Percentiles rank a stretch among this genome's conserved stretches.
These are phyloP conservation scores for Trichomonas vaginalis DNA, from an alignment of 208 protist genomes.

Conservation along the genomic window DNA sequence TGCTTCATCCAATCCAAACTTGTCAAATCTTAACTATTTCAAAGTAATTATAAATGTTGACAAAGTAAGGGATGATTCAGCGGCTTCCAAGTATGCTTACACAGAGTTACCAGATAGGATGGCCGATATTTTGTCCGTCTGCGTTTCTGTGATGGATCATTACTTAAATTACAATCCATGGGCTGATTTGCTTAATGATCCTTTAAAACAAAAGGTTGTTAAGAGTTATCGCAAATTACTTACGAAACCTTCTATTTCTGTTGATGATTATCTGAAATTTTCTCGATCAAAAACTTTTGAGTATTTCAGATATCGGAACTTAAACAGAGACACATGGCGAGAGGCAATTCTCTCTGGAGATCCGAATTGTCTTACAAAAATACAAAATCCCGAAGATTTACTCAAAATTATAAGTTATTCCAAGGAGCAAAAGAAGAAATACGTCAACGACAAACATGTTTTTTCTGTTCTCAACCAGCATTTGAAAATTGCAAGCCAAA, in stretches of 20 bases:
- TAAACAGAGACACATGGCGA: neutral
- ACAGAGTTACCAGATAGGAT: neutral
- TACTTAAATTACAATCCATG: neutral
- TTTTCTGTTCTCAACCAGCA: neutral
- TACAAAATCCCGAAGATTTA: neutral
- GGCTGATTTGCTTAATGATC: neutral
- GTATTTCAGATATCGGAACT: neutral
- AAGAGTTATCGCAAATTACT: neutral
- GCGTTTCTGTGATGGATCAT: neutral
- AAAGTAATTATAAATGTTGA: neutral
- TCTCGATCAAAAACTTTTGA: neutral
- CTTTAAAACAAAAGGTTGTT: neutral
- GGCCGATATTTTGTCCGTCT: neutral
- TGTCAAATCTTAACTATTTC: neutral
- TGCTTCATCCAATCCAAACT: neutral
- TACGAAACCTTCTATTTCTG: neutral
- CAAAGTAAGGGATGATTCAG: neutral
- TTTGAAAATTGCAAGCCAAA: neutral
- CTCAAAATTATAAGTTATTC: neutral
- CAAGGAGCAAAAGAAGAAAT: neutral
- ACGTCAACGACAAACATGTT: neutral
- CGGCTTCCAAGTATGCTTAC: neutral
- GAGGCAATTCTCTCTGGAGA: neutral
- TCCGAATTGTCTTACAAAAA: neutral
- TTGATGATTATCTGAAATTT: neutral